Evolutionary conservation across 2,329 filamentous ascomycete genomes (phyloP), one percentile per base, ranked within the genome.

Genomic region (Teratosphaeriaceae sp.): DNA sequence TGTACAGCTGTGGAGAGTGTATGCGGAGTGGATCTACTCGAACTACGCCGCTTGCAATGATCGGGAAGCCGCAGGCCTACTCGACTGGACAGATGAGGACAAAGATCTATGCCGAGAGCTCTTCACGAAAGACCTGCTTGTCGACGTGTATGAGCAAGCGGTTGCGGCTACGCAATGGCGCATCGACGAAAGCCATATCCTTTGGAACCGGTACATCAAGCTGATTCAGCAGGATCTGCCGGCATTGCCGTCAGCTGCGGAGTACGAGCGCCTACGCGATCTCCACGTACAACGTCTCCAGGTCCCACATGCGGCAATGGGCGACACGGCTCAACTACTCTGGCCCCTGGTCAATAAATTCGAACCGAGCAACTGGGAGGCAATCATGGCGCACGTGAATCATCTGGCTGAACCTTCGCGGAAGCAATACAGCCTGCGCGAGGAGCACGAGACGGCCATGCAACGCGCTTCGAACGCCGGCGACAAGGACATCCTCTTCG

Each of bases 21-120:
- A 89, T 59, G 86, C 82, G 63, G 80, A 88, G 55, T 90, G 83
- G 65, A 80, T 89, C 49, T 82, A 82, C 73, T 76, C 77, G 16
- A 78, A 88, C 9, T 82, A 85, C 62, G 72, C 73, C 40, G 77
- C 78, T 51, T 80, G 78, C 54, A 78, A 82, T 60, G 74, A 73
- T 45, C 64, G 66, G 42, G 72, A 76, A 86, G 57, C 55, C 8
- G 58, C 60, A 5, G 62, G 61, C 21, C 61, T 64, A 41, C 49
- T 40, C 22, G 57, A 61, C 20, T 74, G 70, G 77, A 66, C 80
- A 5, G 74, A 79, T 21, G 84, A 88, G 21, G 85, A 89, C 53
- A 78, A 79, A 55, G 66, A 75, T 39, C 68, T 85, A 46, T 85
- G 81, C 39, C 76, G 78, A 53, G 82, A 88, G 50, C 67, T 86